These are phyloP conservation scores for Thinopyrum elongatum DNA, from an alignment of 176 grass and related monocot genomes.

Conservation along the genomic window DNA sequence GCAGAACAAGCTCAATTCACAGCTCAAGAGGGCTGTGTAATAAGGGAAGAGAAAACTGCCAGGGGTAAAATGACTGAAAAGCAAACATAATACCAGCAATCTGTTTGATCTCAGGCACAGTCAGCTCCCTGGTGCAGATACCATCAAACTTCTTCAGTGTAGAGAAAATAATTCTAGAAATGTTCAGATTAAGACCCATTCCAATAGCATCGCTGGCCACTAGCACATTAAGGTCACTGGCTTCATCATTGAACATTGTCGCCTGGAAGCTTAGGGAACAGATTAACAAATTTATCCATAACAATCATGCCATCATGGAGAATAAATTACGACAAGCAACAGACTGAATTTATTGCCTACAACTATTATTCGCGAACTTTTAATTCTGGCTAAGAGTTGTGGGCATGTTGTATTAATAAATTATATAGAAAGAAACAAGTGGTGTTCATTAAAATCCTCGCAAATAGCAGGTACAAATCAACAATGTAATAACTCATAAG, in stretches of 20 bases:
- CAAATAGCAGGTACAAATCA: background rate
- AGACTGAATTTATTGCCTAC: background rate
- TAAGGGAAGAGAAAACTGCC: background rate
- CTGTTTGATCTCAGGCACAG: constrained; percentile 86
- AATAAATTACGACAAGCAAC: constrained; percentile 9
- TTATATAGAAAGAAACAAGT: background rate
- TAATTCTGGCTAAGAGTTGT: background rate
- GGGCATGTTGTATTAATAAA: background rate
- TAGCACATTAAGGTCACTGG: constrained; percentile 82
- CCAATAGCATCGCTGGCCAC: constrained; percentile 98
- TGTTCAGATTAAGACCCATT: constrained; percentile 99
- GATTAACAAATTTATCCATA: constrained; percentile 19
- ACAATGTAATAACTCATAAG: constrained; percentile 11
- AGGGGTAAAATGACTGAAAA: constrained; percentile 27
- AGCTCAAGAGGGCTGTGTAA: constrained; percentile 7
- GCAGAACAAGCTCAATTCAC: background rate
- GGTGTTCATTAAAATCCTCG: background rate
- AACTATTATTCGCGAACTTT: background rate
- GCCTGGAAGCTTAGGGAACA: constrained; percentile 58
- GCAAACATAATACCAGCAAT: constrained; percentile 78
- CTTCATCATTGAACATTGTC: constrained; percentile 95
- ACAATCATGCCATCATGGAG: constrained; percentile 14
- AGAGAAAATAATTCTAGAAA: constrained; percentile 97
- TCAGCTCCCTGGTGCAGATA: constrained; percentile 53
- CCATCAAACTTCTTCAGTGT: constrained; percentile 93